These are phyloP conservation scores for Bipolaris oryzae DNA, from an alignment of 2,329 filamentous ascomycete species.

Conservation along the genomic window DNA sequence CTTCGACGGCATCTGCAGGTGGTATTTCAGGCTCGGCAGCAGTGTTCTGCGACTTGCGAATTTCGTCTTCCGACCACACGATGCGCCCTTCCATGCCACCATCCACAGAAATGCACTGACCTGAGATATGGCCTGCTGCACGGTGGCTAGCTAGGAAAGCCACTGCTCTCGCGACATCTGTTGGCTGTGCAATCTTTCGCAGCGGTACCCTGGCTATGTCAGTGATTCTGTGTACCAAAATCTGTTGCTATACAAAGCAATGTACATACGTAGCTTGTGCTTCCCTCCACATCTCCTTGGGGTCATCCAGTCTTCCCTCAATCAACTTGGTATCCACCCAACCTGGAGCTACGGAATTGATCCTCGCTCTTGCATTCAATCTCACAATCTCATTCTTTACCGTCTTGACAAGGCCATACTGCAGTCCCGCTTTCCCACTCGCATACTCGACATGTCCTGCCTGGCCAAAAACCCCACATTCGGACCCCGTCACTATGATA, in stretches of 20 bases:
- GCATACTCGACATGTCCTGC: constrained; percentile 59
- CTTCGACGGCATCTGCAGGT: neutral
- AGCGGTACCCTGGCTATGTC: no score
- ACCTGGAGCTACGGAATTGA: constrained; percentile 60
- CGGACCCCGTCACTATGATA: constrained; percentile 61
- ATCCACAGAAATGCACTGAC: constrained; percentile 59
- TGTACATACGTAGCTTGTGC: constrained; percentile 55
- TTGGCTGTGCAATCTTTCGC: constrained; percentile 56
- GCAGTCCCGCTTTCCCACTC: constrained; percentile 55
- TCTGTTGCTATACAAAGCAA: no score
- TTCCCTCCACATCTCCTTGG: constrained; percentile 57
- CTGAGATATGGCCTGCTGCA: constrained; percentile 61
- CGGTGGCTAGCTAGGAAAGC: constrained; percentile 58
- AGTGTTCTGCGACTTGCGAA: constrained; percentile 21
- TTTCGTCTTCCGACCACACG: constrained; percentile 56
- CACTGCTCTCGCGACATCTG: constrained; percentile 57
- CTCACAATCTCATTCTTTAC: constrained; percentile 63
- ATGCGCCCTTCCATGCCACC: constrained; percentile 59
- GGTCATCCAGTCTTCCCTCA: constrained; percentile 57
- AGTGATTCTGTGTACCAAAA: no score
- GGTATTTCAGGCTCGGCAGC: neutral
- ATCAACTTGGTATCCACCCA: constrained; percentile 57
- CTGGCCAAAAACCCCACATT: constrained; percentile 59
- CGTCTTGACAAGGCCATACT: constrained; percentile 59
- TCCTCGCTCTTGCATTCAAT: constrained; percentile 57